phyloP scores from a whole-genome alignment of 1,284 basidiomycete species.

The Ganoderma leucocontextum region DNA sequence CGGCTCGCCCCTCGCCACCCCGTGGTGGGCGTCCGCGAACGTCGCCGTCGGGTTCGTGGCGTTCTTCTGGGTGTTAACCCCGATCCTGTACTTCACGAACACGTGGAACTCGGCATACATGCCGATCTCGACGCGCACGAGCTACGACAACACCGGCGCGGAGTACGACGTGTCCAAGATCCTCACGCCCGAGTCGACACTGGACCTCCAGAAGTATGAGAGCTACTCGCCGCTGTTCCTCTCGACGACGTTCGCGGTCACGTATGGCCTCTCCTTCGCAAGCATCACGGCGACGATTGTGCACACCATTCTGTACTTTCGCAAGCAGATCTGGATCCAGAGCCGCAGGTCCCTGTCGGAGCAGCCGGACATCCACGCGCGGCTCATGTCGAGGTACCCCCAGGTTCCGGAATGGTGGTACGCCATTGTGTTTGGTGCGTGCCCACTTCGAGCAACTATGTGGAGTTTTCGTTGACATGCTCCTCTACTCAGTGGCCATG shows the following conservation, averaged over 20 bases:
- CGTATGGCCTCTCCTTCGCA: conserved; percentile 68
- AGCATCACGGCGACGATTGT: conserved; percentile 62
- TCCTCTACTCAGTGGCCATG: conserved; percentile 45
- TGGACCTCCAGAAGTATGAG: conserved; percentile 60
- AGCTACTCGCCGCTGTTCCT: conserved; percentile 69
- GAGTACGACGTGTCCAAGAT: conserved; percentile 62
- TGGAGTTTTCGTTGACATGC: background rate
- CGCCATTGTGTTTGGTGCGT: conserved; percentile 59
- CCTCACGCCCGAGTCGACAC: conserved; percentile 49
- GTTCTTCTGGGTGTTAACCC: conserved; percentile 69
- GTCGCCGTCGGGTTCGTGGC: conserved; percentile 43
- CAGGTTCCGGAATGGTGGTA: conserved; percentile 70
- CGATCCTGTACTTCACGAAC: conserved; percentile 56
- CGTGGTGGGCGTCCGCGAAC: conserved; percentile 44
- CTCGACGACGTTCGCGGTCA: conserved; percentile 60
- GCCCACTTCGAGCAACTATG: conserved; percentile 45
- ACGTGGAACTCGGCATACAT: conserved; percentile 51
- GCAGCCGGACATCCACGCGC: conserved; percentile 69
- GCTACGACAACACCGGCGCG: conserved; percentile 52
- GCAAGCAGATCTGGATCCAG: conserved; percentile 60
- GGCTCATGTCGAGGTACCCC: conserved; percentile 66
- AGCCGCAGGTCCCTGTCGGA: conserved; percentile 56
- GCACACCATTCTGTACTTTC: conserved; percentile 68
- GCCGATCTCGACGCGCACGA: conserved; percentile 44
- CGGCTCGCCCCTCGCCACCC: conserved; percentile 42